A percentile compares a stretch with the other conserved stretches of the same genome.
These are phyloP conservation scores for Ceratocystis variospora DNA, from an alignment of 2,329 filamentous ascomycete genomes.

Conservation along the genomic window DNA sequence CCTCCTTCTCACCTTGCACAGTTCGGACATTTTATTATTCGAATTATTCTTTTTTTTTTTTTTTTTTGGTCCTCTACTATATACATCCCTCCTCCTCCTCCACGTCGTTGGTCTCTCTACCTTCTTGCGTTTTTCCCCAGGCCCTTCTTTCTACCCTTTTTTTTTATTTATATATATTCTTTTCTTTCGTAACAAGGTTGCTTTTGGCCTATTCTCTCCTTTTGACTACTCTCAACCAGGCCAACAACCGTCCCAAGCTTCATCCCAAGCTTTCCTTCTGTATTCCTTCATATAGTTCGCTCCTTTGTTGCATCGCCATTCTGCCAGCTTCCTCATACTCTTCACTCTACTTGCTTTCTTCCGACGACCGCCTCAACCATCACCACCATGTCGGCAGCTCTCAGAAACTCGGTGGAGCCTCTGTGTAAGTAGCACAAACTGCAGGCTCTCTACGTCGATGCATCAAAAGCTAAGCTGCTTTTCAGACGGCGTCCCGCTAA, in stretches of 20 bases:
- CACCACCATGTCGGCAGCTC: constrained; percentile 10
- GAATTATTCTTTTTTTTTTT: background rate
- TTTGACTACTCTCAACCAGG: background rate
- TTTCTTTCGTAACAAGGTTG: background rate
- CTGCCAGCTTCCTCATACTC: background rate
- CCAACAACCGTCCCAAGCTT: background rate
- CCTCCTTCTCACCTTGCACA: background rate
- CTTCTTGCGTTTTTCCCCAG: background rate
- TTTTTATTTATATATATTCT: background rate
- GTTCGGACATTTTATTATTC: background rate
- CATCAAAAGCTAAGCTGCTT: background rate
- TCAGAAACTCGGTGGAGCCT: constrained; percentile 15
- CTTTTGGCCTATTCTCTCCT: background rate
- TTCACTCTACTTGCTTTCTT: background rate
- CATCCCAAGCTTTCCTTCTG: background rate
- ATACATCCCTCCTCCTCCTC: background rate
- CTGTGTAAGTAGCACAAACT: constrained; percentile 14
- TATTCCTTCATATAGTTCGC: constrained; percentile 11
- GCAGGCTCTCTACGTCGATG: background rate
- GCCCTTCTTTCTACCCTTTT: background rate
- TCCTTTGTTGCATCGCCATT: background rate
- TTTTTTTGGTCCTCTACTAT: background rate
- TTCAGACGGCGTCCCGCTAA: background rate
- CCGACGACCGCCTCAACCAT: background rate
- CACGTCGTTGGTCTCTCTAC: background rate